Conservation (phyloP, 2,329 filamentous ascomycete genomes). For the Colletotrichum euphorbiae region DNA sequence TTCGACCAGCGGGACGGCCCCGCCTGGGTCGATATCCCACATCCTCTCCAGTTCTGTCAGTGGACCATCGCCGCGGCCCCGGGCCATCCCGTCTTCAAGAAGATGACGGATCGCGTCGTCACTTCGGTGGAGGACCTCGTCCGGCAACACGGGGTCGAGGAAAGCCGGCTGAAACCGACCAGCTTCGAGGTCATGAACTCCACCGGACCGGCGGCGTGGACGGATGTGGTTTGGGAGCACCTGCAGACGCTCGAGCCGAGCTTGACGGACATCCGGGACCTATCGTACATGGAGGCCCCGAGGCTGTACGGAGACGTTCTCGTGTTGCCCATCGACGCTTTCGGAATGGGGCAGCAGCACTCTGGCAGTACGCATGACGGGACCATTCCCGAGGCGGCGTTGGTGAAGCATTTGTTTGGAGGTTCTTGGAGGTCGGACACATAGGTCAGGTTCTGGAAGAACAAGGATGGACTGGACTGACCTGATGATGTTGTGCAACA, state of each 20-base stretch:
- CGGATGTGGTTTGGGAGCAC: slow-evolving; percentile 47
- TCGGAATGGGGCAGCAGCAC: slow-evolving; percentile 46
- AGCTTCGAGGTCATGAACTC: slow-evolving; percentile 48
- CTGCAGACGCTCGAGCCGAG: slow-evolving; percentile 42
- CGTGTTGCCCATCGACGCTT: slow-evolving; percentile 45
- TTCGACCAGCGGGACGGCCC: slow-evolving; percentile 45
- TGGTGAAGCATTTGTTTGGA: slow-evolving; percentile 45
- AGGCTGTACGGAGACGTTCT: slow-evolving; percentile 42
- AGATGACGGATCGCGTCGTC: slow-evolving; percentile 44
- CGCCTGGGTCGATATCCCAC: slow-evolving; percentile 41
- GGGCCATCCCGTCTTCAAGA: slow-evolving; percentile 46
- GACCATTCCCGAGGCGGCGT: slow-evolving; percentile 42
- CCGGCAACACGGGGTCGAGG: not conserved
- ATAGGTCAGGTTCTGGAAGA: not conserved
- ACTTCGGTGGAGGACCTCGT: slow-evolving; percentile 41
- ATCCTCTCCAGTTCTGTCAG: slow-evolving; percentile 42
- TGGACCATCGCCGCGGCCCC: slow-evolving; percentile 43
- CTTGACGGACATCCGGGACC: slow-evolving; percentile 24
- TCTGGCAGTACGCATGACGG: slow-evolving; percentile 46
- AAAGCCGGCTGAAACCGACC: slow-evolving; percentile 38
- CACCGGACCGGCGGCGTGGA: slow-evolving; percentile 49
- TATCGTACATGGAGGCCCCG: slow-evolving; percentile 37
- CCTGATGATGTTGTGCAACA: too few species aligned
- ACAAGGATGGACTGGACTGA: too few species aligned
- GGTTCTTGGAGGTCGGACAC: slow-evolving; percentile 18